Conservation (phyloP, 495 filamentous ascomycete species). For the Aspergillus hancockii region DNA sequence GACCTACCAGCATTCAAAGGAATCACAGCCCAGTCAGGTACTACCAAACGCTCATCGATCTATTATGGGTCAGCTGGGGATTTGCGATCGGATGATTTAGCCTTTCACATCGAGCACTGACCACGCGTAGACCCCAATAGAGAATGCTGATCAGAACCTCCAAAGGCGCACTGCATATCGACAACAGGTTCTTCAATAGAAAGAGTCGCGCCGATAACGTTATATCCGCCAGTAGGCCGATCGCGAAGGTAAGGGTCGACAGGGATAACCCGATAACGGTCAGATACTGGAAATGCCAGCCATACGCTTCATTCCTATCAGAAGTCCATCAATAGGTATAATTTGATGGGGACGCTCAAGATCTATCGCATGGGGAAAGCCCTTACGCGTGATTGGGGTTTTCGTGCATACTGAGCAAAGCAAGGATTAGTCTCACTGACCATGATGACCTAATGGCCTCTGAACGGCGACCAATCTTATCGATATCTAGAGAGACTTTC, state of each 20-base stretch:
- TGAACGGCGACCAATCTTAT: not conserved
- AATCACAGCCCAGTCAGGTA: slow-evolving; percentile 51
- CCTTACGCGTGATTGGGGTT: slow-evolving; percentile 49
- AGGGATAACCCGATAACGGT: slow-evolving; percentile 80
- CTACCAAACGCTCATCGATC: slow-evolving; percentile 66
- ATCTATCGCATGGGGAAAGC: slow-evolving; percentile 16
- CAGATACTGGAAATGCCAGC: slow-evolving; percentile 82
- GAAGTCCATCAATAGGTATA: too few relatives aligned
- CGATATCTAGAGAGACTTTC: not conserved
- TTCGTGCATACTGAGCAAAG: slow-evolving; percentile 39
- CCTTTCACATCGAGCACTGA: slow-evolving; percentile 15
- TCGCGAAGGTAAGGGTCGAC: slow-evolving; percentile 65
- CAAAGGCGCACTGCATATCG: slow-evolving; percentile 72
- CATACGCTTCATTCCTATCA: slow-evolving; percentile 65
- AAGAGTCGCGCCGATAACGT: slow-evolving; percentile 67
- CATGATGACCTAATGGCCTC: slow-evolving; percentile 1
- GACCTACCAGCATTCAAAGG: slow-evolving; percentile 44
- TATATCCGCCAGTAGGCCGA: slow-evolving; percentile 75
- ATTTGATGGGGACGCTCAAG: not conserved
- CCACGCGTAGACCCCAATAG: slow-evolving; percentile 73
- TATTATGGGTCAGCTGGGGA: slow-evolving; percentile 24
- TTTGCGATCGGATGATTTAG: not conserved
- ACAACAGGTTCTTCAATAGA: slow-evolving; percentile 69
- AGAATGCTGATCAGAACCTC: slow-evolving; percentile 81
- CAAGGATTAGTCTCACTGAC: slow-evolving; percentile 8